Evolutionary conservation across 768 basidiomycete genomes (phyloP).

Genomic region (Trametes maxima): DNA sequence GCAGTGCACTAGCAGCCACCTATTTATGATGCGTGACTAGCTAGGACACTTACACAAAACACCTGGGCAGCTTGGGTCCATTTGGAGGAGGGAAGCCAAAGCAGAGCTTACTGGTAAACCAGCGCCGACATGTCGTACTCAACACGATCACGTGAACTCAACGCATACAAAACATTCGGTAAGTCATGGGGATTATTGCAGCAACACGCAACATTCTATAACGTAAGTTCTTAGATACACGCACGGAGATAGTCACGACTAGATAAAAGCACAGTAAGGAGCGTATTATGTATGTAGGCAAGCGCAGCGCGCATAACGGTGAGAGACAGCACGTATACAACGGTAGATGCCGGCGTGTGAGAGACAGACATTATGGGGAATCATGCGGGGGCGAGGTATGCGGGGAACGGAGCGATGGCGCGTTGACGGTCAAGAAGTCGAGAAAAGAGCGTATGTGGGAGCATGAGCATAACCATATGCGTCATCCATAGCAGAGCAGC

Average conservation of each 20-base stretch:
- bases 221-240: conserved; percentile 18
- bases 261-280: conserved; percentile 23
- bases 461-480: background rate
- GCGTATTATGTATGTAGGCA: conserved; percentile 12
- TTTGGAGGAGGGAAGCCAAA: too few species aligned
- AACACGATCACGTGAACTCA: too few species aligned
- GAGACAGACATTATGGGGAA: background rate
- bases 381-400: background rate
- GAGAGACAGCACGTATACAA: conserved; percentile 7
- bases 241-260: background rate
- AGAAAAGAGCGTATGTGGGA: background rate
- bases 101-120: too few species aligned
- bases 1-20: too few species aligned
- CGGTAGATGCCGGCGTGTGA: background rate
- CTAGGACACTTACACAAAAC: too few species aligned
- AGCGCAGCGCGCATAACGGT: conserved; percentile 9
- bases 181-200: background rate
- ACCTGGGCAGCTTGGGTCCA: too few species aligned
- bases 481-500: conserved; percentile 8
- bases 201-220: conserved; percentile 9
- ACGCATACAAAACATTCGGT: too few species aligned
- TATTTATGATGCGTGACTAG: too few species aligned
- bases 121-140: too few species aligned
- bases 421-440: background rate
- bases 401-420: background rate